Base-by-base conservation (phyloP, 2,329 filamentous ascomycete genomes). In the Setomelanomma holmii region DNA sequence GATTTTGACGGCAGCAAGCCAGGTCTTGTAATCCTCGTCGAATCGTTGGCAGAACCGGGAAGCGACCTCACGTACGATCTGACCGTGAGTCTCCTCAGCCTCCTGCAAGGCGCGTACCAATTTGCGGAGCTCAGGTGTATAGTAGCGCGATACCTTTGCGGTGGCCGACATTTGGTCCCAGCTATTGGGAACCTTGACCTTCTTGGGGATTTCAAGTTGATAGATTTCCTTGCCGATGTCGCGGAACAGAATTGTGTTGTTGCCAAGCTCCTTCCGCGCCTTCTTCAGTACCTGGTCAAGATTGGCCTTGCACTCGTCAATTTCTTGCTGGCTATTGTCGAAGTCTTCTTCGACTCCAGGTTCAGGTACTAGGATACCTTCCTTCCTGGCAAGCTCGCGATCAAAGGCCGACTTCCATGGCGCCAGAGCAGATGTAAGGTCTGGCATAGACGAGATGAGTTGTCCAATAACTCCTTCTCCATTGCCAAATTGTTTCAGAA, bases 91-190 rank as follows among this genome's bases (percentile, higher is more conserved):
- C 74, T 99, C 95, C 70, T 96, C 93, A 1, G 92, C 90, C 76
- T 99, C 95, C 70, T 96, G 95, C 16, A 98, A 82, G 63, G 91
- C 84, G 43, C 93, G 89, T 19, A 99, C 92, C 2, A 97, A 84
- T 22, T 84, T 82, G 12, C 89, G 89, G 12, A 98, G 82, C 67
- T 96, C 89, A 1, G 87, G 84, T 63, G 93, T 96, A 78, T 98
- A 99, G 79, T 93, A 99, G 0, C 95, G 89, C 76, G 96, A 97
- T 68, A 96, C 90, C 50, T 88, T 86, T 57, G 89, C 86, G 0
- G 95, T 98, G 0, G 93, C 89, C 4, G 95, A 98, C 92, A 98
- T 97, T 70, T 98, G 93, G 58, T 92, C 88, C 93, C 95, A 99
- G 64, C 80, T 85, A 60, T 89, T 89, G 0, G 95, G 95, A 2